Base-by-base conservation (phyloP, 306 rosid species). In the Fragaria vesca region DNA sequence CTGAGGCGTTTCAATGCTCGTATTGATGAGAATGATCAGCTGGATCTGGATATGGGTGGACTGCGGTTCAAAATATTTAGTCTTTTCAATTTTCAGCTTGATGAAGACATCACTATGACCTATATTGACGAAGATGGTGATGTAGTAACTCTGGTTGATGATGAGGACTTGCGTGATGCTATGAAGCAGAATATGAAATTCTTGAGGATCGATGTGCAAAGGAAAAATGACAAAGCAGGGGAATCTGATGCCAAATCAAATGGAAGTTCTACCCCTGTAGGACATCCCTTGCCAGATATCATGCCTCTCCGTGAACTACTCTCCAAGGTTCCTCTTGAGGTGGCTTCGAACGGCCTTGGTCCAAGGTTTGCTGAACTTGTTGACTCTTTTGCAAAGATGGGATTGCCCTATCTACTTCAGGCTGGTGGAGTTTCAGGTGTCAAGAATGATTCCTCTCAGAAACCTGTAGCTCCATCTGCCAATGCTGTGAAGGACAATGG, bases 61-160 rank as follows among this genome's bases (percentile, higher is more conserved):
- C 79, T 96, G 86, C 87, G 77, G 81, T 83, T 77, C 34, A 96
- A 90, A 85, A 83, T 90, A 69, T 67, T 62, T 12, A 58, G 85
- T 47, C 88, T 93, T 71, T 91, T 91, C 82, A 73, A 63, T 69
- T 75, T 96, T 32, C 40, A 85, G 43, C 66, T 74, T 40, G 98
- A 88, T 74, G 83, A 89, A 36, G 85, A 89, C 69, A 65, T 90
- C 3, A 75, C 54, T 38, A 69, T 96, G 87, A 89, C 90, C 30
- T 96, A 96, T 77, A 57, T 87, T 20, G 99, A 96, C 51, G 99
- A 96, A 84, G 99, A 96, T 81, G 99, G 98, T 1, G 99, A 96
- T 85, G 55, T 77, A 30, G 98, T 96, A 67, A 81, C 96, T 26
- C 87, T 96, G 2, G 93, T 84, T 69, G 93, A 91, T 69, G 97